phyloP scores from a whole-genome alignment of 2,329 filamentous ascomycete species.

The Tolypocladium album region DNA sequence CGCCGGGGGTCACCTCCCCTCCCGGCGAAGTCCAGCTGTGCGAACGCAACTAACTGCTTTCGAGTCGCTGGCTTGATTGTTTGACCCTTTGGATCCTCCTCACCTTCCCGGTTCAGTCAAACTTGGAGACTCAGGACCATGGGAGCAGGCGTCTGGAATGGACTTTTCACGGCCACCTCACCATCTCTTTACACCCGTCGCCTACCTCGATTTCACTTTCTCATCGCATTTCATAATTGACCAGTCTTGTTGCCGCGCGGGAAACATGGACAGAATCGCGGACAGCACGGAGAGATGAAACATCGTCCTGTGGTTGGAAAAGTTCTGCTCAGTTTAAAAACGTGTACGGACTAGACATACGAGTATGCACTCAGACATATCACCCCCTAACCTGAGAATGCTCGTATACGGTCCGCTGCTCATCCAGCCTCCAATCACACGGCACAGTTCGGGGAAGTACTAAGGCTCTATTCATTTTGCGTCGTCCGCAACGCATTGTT shows the following conservation, averaged over 20 bases:
- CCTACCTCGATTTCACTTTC: not conserved
- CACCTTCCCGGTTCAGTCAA: not conserved
- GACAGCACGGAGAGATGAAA: not conserved
- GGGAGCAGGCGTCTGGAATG: not conserved
- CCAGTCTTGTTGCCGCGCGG: not conserved
- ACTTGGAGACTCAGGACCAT: not conserved
- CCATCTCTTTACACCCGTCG: not conserved
- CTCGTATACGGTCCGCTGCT: not conserved
- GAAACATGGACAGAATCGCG: not conserved
- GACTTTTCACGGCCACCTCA: not conserved
- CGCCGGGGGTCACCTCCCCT: not conserved
- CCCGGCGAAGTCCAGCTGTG: not conserved
- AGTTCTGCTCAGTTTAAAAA: not conserved
- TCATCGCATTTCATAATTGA: not conserved
- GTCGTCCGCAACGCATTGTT: not conserved
- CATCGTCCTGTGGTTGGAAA: not conserved
- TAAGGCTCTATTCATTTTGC: not conserved
- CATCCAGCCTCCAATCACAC: not conserved
- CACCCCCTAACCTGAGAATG: not conserved
- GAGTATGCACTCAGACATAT: not conserved
- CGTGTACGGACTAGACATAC: not conserved
- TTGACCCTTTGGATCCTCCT: too few relatives aligned
- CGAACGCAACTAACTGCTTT: not conserved
- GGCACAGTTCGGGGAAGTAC: not conserved
- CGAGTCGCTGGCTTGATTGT: not conserved